A percentile compares a stretch with the other conserved stretches of the same genome.
Evolutionary conservation across 2,329 filamentous ascomycete genomes (phyloP).

Genomic region (Triangularia verruculosa): DNA sequence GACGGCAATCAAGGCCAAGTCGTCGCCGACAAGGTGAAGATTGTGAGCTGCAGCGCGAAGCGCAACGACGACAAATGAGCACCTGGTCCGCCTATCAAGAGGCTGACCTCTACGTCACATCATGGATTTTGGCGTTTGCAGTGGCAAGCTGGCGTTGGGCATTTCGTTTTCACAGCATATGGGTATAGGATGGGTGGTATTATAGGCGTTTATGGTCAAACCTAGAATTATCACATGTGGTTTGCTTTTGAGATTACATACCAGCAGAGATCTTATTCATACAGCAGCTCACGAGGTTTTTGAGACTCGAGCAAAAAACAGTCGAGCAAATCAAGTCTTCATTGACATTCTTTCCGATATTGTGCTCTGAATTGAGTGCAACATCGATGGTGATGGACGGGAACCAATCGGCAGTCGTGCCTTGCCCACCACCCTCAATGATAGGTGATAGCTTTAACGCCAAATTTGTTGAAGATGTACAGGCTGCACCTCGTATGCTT

Average conservation of each 20-base stretch:
- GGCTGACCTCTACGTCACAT: not conserved
- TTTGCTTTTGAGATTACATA: not conserved
- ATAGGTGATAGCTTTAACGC: not conserved
- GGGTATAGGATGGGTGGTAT: not conserved
- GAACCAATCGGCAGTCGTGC: not conserved
- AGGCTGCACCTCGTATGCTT: not conserved
- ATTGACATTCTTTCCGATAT: no score
- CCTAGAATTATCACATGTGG: not conserved
- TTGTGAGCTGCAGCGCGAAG: constrained; percentile 96
- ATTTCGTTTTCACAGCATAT: not conserved
- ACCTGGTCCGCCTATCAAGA: not conserved
- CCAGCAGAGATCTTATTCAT: not conserved
- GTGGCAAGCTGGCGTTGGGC: not conserved
- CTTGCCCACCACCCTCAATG: not conserved
- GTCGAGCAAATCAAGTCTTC: not conserved
- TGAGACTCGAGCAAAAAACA: not conserved
- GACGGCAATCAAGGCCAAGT: constrained; percentile 73
- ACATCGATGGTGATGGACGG: not conserved
- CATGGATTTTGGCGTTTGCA: not conserved
- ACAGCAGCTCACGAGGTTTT: not conserved
- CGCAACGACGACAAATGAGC: constrained; percentile 35
- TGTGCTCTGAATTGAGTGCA: no score
- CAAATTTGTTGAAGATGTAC: not conserved
- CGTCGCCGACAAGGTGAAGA: constrained; percentile 90
- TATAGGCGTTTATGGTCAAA: not conserved